A percentile compares a stretch with the other conserved stretches of the same genome.
phyloP scores from a whole-genome alignment of 257 asterid genomes.

The Ilex asprella region DNA sequence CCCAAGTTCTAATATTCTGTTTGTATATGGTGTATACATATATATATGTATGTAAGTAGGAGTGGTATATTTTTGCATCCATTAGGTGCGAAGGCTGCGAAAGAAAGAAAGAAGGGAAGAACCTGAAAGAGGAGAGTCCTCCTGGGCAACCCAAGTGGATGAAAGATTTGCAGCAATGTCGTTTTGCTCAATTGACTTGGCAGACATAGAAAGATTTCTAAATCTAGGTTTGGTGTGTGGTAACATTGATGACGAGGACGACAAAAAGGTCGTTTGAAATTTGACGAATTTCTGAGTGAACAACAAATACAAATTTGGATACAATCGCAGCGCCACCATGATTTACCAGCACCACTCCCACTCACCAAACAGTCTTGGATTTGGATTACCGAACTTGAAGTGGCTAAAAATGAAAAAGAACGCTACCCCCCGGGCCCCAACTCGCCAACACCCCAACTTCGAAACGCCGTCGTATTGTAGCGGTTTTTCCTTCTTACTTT shows the following conservation, averaged over 20 bases:
- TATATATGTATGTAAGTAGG: background rate
- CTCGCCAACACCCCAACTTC: too few relatives aligned
- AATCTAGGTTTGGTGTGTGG: background rate
- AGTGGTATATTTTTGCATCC: too few relatives aligned
- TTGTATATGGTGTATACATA: too few relatives aligned
- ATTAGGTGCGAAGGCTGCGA: too few relatives aligned
- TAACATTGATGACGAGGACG: constrained; percentile 2
- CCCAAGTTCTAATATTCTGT: too few relatives aligned
- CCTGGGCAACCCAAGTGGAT: constrained; percentile 18
- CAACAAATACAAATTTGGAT: constrained; percentile 16
- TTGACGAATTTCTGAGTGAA: constrained; percentile 15
- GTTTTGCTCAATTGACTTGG: background rate
- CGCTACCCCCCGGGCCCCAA: too few relatives aligned
- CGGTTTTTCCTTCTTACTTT: too few relatives aligned
- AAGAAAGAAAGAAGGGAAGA: background rate
- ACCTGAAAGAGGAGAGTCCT: constrained; percentile 33
- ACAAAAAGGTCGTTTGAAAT: constrained; percentile 4
- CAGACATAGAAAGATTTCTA: constrained; percentile 12
- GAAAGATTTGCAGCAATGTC: constrained; percentile 9
- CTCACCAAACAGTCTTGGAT: too few relatives aligned
- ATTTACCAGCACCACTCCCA: too few relatives aligned
- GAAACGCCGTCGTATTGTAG: too few relatives aligned
- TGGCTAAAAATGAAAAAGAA: too few relatives aligned
- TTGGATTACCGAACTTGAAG: too few relatives aligned
- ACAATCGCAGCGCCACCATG: constrained; percentile 26